Evolutionary conservation across 352 stramenopile species (phyloP).

Genomic region (Globisporangium apiculatum): DNA sequence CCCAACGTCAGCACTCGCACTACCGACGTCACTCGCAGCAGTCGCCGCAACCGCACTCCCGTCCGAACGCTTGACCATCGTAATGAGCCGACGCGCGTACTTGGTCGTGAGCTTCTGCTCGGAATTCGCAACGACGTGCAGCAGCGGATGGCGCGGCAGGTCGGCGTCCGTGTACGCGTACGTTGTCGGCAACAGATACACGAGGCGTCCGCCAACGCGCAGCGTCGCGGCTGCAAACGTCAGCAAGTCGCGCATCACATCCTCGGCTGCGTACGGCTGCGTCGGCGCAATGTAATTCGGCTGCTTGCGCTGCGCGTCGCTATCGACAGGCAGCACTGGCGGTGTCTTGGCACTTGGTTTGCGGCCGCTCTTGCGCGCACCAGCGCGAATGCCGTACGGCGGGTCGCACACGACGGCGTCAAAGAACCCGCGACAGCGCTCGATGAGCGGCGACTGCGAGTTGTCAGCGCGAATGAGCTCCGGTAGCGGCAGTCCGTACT

Average conservation of each 20-base stretch:
- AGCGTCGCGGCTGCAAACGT: conserved; percentile 83
- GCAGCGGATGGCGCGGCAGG: conserved; percentile 60
- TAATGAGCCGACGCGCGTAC: conserved; percentile 80
- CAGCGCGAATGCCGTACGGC: conserved; percentile 92
- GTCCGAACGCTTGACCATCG: conserved; percentile 68
- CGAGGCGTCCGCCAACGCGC: conserved; percentile 66
- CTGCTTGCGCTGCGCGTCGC: conserved; percentile 68
- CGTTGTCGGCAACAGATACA: conserved; percentile 83
- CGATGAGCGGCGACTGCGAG: conserved; percentile 52
- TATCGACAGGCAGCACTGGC: conserved; percentile 19
- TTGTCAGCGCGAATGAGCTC: conserved; percentile 94
- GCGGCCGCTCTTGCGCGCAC: conserved; percentile 89
- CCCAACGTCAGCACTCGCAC: conserved; percentile 5
- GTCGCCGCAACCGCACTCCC: not conserved
- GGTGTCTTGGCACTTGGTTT: conserved; percentile 21
- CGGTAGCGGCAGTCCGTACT: conserved; percentile 91
- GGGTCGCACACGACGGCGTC: conserved; percentile 91
- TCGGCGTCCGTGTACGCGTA: conserved; percentile 79
- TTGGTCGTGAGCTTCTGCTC: conserved; percentile 82
- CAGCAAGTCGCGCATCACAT: conserved; percentile 97
- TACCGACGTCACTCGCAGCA: not conserved
- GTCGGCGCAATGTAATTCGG: conserved; percentile 93
- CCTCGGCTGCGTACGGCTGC: conserved; percentile 92
- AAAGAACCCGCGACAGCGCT: conserved; percentile 52
- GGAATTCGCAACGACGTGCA: conserved; percentile 71